Evolutionary conservation across 179 eudicot genomes (phyloP), one percentile per base, ranked within the genome.

Genomic region (Pouteria campechiana): DNA sequence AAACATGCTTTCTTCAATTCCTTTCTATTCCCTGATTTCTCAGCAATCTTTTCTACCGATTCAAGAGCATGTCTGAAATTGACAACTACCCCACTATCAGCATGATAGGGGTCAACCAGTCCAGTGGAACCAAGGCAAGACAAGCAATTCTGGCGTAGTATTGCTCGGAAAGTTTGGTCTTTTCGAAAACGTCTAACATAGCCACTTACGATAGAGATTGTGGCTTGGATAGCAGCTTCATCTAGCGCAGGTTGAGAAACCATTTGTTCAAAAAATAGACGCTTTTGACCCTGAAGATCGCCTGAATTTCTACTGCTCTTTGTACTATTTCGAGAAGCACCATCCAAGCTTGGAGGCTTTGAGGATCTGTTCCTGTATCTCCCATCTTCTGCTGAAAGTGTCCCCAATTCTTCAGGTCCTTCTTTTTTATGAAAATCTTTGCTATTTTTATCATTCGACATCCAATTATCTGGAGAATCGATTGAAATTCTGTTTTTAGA

Each of bases 41-140:
- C 63, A 3, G 58, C 71, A 40, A 68, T 65, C 28, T 50, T 70
- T 70, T 74, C 81, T 16, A 70, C 63, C 5, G 59, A 54, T 53
- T 60, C 76, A 21, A 74, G 70, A 20, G 76, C 76, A 58, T 74
- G 53, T 40, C 67, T 68, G 14, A 74, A 65, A 62, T 57, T 74
- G 32, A 50, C 61, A 33, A 74, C 40, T 24, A 74, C 63, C 53
- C 60, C 70, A 54, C 52, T 58, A 39, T 74, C 74, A 11, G 56
- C 28, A 42, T 40, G 30, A 15, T 52, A 31, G 38, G 52, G 54
- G 24, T 52, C 67, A 37, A 51, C 67, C 14, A 44, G 29, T 46
- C 61, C 69, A 13, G 27, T 35, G 38, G 61, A 54, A 44, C 52
- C 62, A 24, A 74, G 57, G 12, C 63, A 63, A 17, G 67, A 45